Percentiles rank a stretch among this genome's conserved stretches.
Conservation (phyloP, 148 eudicot genomes). For the Nepenthes gracilis region DNA sequence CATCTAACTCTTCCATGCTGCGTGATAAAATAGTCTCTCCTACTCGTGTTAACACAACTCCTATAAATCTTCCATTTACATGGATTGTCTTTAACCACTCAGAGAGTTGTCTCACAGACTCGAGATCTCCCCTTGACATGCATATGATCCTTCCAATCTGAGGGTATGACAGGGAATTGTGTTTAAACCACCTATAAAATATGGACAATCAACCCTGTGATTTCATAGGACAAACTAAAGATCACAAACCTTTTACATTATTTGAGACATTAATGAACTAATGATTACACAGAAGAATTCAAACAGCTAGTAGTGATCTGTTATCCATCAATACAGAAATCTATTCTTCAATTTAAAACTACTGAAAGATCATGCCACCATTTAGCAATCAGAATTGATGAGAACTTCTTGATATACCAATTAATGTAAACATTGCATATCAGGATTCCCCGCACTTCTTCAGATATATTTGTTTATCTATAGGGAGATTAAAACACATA, state of each 20-base stretch:
- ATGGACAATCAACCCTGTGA: background rate
- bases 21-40: conserved; percentile 48
- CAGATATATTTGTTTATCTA: too few species aligned
- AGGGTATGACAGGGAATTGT: conserved; percentile 70
- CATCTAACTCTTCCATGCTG: conserved; percentile 56
- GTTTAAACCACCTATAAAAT: conserved; percentile 85
- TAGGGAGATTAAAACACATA: too few species aligned
- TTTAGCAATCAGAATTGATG: too few species aligned
- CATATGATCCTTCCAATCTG: conserved; percentile 78
- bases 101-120: conserved; percentile 32
- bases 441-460: too few species aligned
- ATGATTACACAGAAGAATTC: background rate
- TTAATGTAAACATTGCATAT: too few species aligned
- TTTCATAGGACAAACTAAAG: background rate
- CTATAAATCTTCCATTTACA: conserved; percentile 69
- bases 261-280: background rate
- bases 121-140: conserved; percentile 58
- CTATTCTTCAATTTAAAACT: too few species aligned
- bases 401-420: too few species aligned
- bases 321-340: too few species aligned
- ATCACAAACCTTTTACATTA: background rate
- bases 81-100: conserved; percentile 70
- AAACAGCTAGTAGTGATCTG: background rate
- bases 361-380: too few species aligned
- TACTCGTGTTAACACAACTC: conserved; percentile 50